phyloP scores from a whole-genome alignment of 1,284 basidiomycete species.

The Heterobasidion parviporum region DNA sequence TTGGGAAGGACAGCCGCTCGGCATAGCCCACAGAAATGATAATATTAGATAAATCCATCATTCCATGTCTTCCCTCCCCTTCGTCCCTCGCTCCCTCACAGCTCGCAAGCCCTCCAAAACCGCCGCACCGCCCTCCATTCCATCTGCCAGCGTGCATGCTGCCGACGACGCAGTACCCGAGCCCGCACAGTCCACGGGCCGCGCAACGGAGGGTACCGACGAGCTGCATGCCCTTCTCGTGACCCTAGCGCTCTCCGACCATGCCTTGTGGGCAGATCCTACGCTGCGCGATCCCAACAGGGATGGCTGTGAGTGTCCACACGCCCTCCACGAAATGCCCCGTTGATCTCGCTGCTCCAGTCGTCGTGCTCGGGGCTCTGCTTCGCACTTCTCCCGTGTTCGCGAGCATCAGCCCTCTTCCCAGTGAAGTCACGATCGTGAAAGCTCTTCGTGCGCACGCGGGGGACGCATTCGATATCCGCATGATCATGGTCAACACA shows the following conservation, averaged over 20 bases:
- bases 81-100: too few relatives aligned
- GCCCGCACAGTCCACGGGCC: too few relatives aligned
- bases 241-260: constrained; percentile 55
- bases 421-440: constrained; percentile 39
- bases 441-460: constrained; percentile 45
- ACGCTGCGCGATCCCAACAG: constrained; percentile 39
- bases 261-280: constrained; percentile 49
- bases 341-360: constrained; percentile 23
- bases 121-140: too few relatives aligned
- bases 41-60: too few relatives aligned
- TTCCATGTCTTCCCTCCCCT: too few relatives aligned
- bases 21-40: too few relatives aligned
- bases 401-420: constrained; percentile 16
- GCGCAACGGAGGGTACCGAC: too few relatives aligned
- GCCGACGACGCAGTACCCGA: too few relatives aligned
- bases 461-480: constrained; percentile 41
- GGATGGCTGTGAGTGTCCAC: constrained; percentile 40
- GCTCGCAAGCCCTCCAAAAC: too few relatives aligned
- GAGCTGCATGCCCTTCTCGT: constrained; percentile 27
- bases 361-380: constrained; percentile 48
- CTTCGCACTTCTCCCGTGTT: constrained; percentile 30
- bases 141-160: too few relatives aligned
- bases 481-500: constrained; percentile 44
- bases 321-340: background rate
- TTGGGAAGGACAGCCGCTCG: too few relatives aligned